Conservation (phyloP, 768 basidiomycete genomes). For the Boletellus emodensis region DNA sequence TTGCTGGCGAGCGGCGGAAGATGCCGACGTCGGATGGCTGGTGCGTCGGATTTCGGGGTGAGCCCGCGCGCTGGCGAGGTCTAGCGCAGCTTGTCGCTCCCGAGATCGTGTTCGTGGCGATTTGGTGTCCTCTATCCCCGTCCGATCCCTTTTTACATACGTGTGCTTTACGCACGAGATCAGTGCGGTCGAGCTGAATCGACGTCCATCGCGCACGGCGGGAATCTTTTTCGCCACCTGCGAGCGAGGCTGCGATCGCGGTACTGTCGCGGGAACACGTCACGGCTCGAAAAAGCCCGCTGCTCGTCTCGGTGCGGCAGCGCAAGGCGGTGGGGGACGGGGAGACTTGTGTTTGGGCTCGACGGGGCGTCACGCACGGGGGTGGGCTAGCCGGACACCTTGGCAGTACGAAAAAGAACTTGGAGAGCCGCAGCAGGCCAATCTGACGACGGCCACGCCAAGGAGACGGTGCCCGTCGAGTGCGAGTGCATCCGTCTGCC, state of each 20-base stretch:
- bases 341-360: not conserved
- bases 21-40: conserved; percentile 12
- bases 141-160: conserved; percentile 10
- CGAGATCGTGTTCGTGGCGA: conserved; percentile 22
- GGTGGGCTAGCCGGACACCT: not conserved
- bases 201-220: conserved; percentile 7
- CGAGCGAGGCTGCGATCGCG: conserved; percentile 22
- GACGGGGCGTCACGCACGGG: not conserved
- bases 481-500: conserved; percentile 24
- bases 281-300: conserved; percentile 10
- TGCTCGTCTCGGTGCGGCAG: conserved; percentile 1
- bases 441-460: too few species aligned
- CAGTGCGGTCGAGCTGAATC: not conserved
- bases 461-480: conserved; percentile 16
- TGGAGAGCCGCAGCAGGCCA: conserved; percentile 14
- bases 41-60: conserved; percentile 5
- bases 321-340: not conserved
- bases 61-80: not conserved
- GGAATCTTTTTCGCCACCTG: conserved; percentile 13
- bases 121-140: conserved; percentile 17
- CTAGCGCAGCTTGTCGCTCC: conserved; percentile 22
- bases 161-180: conserved; percentile 1
- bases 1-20: not conserved
- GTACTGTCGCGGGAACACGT: conserved; percentile 24
- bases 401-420: conserved; percentile 3